Conservation (phyloP, 306 rosid genomes). For the Corylus americana region DNA sequence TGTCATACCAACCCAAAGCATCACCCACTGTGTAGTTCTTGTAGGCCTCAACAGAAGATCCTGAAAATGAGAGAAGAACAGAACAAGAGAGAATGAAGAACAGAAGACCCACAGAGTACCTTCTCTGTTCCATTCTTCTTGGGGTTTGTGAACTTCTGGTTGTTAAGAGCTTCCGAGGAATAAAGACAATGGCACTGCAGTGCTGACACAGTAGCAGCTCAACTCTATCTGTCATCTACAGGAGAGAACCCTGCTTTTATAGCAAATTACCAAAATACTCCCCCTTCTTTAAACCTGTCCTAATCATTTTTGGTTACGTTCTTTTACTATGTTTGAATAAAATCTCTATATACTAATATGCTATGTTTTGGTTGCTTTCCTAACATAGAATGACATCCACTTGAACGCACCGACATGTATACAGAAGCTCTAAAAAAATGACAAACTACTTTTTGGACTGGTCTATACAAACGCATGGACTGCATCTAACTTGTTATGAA, state of each 20-base stretch:
- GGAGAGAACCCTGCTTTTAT: neutral
- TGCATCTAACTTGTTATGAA: too few species aligned
- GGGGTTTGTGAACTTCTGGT: conserved; percentile 3
- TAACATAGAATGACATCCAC: too few species aligned
- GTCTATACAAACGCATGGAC: too few species aligned
- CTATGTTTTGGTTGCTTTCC: neutral
- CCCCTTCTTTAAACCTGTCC: neutral
- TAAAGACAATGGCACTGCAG: neutral
- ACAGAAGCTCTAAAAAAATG: too few species aligned
- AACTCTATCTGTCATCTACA: neutral
- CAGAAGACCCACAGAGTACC: neutral
- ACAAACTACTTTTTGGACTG: too few species aligned
- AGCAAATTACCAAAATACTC: conserved; percentile 31
- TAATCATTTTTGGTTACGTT: too few species aligned
- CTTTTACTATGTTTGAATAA: too few species aligned
- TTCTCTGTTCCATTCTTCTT: conserved; percentile 40
- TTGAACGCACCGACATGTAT: too few species aligned
- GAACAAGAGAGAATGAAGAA: neutral
- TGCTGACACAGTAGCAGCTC: neutral
- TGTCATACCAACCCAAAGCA: conserved; percentile 87
- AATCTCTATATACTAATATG: too few species aligned
- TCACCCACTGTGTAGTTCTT: conserved; percentile 91
- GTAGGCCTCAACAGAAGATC: conserved; percentile 69
- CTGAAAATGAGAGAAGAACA: conserved; percentile 30
- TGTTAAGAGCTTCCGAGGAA: neutral